Evolutionary conservation across 1,284 basidiomycete genomes (phyloP).

Genomic region (Ceratobasidium sp.): DNA sequence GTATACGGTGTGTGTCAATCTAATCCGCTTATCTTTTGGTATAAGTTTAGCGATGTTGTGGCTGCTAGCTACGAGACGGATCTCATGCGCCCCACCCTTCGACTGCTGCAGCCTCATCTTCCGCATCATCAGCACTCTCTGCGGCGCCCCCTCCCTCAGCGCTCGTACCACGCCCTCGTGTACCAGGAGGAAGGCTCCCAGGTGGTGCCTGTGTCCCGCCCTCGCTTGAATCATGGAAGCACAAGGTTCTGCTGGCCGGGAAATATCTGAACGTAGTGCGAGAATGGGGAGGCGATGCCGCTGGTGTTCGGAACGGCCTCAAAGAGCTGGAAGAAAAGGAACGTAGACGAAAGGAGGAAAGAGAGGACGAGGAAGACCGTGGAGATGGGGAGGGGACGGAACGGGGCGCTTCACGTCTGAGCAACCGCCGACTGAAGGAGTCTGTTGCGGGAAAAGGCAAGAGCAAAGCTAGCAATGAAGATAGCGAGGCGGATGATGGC

Average conservation of each 20-base stretch:
- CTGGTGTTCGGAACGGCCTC: slow-evolving; percentile 48
- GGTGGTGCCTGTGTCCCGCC: slow-evolving; percentile 93
- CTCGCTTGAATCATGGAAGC: slow-evolving; percentile 92
- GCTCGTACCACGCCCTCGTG: slow-evolving; percentile 70
- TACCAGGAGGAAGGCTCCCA: slow-evolving; percentile 80
- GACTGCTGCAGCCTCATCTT: slow-evolving; percentile 19
- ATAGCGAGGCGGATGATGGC: slow-evolving; percentile 46
- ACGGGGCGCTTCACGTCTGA: slow-evolving; percentile 26
- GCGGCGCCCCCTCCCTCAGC: slow-evolving; percentile 39
- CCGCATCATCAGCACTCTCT: slow-evolving; percentile 13
- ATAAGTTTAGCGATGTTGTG: background rate
- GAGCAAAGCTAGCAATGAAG: slow-evolving; percentile 28
- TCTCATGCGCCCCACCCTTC: slow-evolving; percentile 41
- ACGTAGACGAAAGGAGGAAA: slow-evolving; percentile 47
- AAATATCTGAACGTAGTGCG: slow-evolving; percentile 97
- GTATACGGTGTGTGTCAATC: slow-evolving; percentile 77
- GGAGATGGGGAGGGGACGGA: slow-evolving; percentile 53
- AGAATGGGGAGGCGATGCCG: slow-evolving; percentile 86
- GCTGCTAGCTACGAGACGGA: slow-evolving; percentile 19
- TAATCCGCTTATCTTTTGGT: background rate
- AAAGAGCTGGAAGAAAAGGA: slow-evolving; percentile 33
- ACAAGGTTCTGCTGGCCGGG: slow-evolving; percentile 92
- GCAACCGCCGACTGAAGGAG: slow-evolving; percentile 57
- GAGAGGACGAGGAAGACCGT: slow-evolving; percentile 63
- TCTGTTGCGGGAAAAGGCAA: slow-evolving; percentile 46